A percentile compares a stretch with the other conserved stretches of the same genome.
Conservation (phyloP, 768 basidiomycete species). For the Phylloporus arenicola region DNA sequence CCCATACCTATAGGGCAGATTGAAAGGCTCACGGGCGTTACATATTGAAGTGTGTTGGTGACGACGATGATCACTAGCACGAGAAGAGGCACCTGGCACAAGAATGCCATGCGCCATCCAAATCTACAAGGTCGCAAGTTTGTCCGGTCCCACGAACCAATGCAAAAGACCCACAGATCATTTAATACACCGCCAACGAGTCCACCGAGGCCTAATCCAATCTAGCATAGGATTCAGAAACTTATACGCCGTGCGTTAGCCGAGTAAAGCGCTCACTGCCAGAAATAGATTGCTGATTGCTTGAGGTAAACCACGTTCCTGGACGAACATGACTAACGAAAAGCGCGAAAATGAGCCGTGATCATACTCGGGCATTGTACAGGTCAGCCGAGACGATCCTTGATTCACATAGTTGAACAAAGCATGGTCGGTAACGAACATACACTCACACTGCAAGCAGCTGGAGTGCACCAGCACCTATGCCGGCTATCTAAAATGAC, state of each 20-base stretch:
- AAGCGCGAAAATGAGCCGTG: too few relatives aligned
- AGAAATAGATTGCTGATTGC: constrained; percentile 38
- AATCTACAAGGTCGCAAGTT: constrained; percentile 35
- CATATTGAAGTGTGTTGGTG: constrained; percentile 56
- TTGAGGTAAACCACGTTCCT: constrained; percentile 26
- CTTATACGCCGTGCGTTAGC: too few relatives aligned
- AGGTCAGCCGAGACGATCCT: constrained; percentile 22
- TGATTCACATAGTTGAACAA: too few relatives aligned
- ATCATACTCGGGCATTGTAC: constrained; percentile 15
- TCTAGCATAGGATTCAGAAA: constrained; percentile 1
- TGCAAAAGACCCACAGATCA: constrained; percentile 13
- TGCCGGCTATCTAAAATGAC: constrained; percentile 14
- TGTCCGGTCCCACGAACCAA: too few relatives aligned
- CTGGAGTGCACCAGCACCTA: constrained; percentile 19
- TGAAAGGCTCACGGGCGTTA: constrained; percentile 49
- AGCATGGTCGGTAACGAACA: too few relatives aligned
- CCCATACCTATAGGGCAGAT: background rate
- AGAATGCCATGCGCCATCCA: constrained; percentile 75
- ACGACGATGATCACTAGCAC: constrained; percentile 40
- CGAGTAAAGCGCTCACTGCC: constrained; percentile 3
- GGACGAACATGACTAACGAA: background rate
- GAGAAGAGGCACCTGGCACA: constrained; percentile 66
- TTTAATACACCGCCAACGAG: constrained; percentile 19
- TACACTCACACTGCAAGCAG: constrained; percentile 16
- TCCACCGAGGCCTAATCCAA: constrained; percentile 22